These are phyloP conservation scores for Xylaria sp. DNA, from an alignment of 2,329 filamentous ascomycete species.

Conservation along the genomic window DNA sequence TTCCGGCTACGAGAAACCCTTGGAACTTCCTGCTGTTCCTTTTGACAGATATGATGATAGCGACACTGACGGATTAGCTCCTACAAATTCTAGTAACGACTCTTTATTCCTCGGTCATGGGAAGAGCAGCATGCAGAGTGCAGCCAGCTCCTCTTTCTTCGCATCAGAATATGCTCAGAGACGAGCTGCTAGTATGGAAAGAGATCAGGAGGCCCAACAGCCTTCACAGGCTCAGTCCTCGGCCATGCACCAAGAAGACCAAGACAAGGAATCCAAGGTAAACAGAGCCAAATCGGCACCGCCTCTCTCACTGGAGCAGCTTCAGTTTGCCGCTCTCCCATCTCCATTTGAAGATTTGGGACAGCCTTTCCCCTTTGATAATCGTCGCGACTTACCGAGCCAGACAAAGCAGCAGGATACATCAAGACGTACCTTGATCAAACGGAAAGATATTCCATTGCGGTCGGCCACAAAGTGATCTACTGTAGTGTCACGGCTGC, in stretches of 20 bases:
- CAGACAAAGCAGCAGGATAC: conserved; percentile 6
- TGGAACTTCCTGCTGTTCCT: background rate
- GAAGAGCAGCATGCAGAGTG: background rate
- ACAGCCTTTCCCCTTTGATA: background rate
- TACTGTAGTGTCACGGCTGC: background rate
- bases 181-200: background rate
- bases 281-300: background rate
- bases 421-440: conserved; percentile 5
- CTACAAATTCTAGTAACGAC: conserved; percentile 16
- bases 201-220: background rate
- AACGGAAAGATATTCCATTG: conserved; percentile 27
- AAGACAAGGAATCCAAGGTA: background rate
- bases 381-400: conserved; percentile 38
- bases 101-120: conserved; percentile 34
- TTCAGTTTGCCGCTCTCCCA: background rate
- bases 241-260: background rate
- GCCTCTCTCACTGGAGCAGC: conserved; percentile 8
- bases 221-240: background rate
- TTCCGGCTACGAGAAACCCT: no score
- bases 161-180: conserved; percentile 35
- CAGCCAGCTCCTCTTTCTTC: conserved; percentile 38
- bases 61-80: background rate
- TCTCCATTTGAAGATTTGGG: background rate
- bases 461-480: conserved; percentile 2
- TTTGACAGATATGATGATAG: background rate